Evolutionary conservation across 1,284 basidiomycete species (phyloP), one percentile per base, ranked within the genome.

Genomic region (Boletellus deceptivus): DNA sequence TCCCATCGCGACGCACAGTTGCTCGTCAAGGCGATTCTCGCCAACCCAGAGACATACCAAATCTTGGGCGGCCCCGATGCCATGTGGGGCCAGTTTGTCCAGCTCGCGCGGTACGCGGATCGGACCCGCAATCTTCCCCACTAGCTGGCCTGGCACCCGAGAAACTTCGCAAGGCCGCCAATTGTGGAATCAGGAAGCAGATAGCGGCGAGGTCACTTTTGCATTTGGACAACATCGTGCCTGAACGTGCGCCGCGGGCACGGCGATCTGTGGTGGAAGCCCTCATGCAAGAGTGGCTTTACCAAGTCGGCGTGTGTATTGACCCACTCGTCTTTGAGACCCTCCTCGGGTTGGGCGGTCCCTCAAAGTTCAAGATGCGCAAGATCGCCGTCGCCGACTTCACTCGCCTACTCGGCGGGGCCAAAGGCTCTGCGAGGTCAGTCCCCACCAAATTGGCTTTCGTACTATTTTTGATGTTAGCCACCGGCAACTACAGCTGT

Each of bases 111-210:
- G 47, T 81, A 82, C 56, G 74, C 71, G 31, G 82, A 53, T 65
- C 62, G 18, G 61, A 70, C 42, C 48, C 63, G 43, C 39, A 34
- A 46, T 56, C 53, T 22, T 35, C 51, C 9, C 20, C 44, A 16
- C 53, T 48, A 2, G 40, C 42, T 33, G 60, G 59, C 16, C 53
- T 58, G 27, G 70, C 67, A 53, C 70, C 75, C 0, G 74, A 74
- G 52, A 82, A 78, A 57, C 61, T 83, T 14, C 58, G 70, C 33
- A 72, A 67, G 48, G 74, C 74, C 42, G 73, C 72, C 29, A 67
- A 70, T 6, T 77, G 76, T 53, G 79, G 80, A 0, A 83, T 83
- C 46, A 73, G 60, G 63, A 80, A 81, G 55, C 76, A 79, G 63
- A 77, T 83, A 78, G 65, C 59, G 16, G 77, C 78, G 49, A 34